Base-by-base conservation (phyloP, 805 yeast genomes). In the Saturnispora sanitii region DNA sequence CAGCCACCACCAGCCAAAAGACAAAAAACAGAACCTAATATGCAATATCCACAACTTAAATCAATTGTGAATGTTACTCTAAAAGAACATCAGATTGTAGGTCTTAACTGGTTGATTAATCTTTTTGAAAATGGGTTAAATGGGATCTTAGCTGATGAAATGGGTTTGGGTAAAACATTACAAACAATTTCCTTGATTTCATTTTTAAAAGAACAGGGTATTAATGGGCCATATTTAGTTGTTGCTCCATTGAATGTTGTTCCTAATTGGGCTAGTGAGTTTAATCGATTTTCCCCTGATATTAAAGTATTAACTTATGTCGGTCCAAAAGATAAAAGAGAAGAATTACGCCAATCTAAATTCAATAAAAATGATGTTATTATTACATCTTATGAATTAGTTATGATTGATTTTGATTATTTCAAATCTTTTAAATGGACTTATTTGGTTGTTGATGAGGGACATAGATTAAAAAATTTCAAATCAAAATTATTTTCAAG, bases 81-180 rank as follows among this genome's bases (percentile, higher is more conserved):
- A 68, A 85, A 86, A 53, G 82, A 78, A 22, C 87, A 92, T 55
- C 98, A 90, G 60, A 58, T 85, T 16, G 87, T 82, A 42, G 98
- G 97, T 1, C 70, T 90, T 42, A 87, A 85, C 48, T 90, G 97
- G 97, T 63, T 92, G 32, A 72, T 80, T 12, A 81, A 95, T 0
- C 62, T 90, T 20, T 92, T 82, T 57, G 94, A 88, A 55, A 92
- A 90, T 59, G 98, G 97, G 0, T 66, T 90, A 22, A 90, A 90
- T 58, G 98, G 97, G 2, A 88, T 92, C 27, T 64, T 92, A 17
- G 97, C 97, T 1, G 97, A 92, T 62, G 97, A 90, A 58, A 90
- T 90, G 98, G 97, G 97, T 0, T 65, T 90, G 20, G 98, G 98
- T 2, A 90, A 90, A 56, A 92, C 98, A 0, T 60, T 90, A 6